These are phyloP conservation scores for Cytidiella melzeri DNA, from an alignment of 768 basidiomycete genomes.

Conservation along the genomic window DNA sequence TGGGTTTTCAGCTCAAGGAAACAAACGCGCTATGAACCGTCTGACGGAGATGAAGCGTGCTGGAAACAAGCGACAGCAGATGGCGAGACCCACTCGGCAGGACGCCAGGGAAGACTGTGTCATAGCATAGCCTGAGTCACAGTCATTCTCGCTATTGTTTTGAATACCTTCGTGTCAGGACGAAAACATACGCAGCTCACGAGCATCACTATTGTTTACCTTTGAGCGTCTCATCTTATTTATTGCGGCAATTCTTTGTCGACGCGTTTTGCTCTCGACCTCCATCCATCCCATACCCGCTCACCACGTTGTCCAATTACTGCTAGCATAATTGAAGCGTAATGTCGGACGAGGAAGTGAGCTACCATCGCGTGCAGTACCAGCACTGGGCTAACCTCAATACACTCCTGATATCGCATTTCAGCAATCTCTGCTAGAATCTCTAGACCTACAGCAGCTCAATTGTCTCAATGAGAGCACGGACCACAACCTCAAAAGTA, in stretches of 20 bases:
- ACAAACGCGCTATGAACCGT: slow-evolving; percentile 94
- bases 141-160: not conserved
- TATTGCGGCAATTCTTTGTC: not conserved
- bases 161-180: too few relatives aligned
- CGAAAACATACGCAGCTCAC: too few relatives aligned
- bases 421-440: slow-evolving; percentile 42
- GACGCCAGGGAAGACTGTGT: slow-evolving; percentile 93
- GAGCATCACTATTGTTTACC: too few relatives aligned
- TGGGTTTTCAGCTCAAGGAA: slow-evolving; percentile 74
- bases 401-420: too few relatives aligned
- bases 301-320: not conserved
- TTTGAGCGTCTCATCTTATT: not conserved
- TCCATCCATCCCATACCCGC: not conserved
- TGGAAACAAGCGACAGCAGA: slow-evolving; percentile 72
- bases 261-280: not conserved
- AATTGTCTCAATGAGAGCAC: slow-evolving; percentile 65
- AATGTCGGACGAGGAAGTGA: not conserved
- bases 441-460: slow-evolving; percentile 52
- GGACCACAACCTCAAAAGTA: slow-evolving; percentile 44
- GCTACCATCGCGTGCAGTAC: too few relatives aligned
- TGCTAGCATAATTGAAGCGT: not conserved
- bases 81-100: slow-evolving; percentile 84
- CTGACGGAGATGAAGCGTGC: slow-evolving; percentile 92
- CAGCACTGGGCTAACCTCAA: too few relatives aligned
- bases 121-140: slow-evolving; percentile 41